These are phyloP conservation scores for Entelexis paramagnoliae DNA, from an alignment of 1,139 yeast genomes.

Conservation along the genomic window DNA sequence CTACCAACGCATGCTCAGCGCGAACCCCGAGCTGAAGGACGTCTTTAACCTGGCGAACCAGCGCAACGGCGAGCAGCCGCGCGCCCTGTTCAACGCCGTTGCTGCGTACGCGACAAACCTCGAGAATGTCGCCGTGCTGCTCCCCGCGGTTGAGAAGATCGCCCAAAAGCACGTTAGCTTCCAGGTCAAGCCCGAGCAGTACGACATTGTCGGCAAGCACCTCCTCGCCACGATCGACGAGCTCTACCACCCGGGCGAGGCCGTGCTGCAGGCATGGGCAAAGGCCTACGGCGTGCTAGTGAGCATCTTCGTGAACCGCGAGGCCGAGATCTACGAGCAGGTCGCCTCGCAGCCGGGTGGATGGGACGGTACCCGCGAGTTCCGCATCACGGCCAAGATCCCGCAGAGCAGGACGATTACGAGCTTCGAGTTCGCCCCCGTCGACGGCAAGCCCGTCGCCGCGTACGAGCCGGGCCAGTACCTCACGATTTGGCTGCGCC, in stretches of 20 bases:
- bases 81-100: background rate
- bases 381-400: background rate
- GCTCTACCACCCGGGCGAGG: background rate
- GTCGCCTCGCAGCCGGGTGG: background rate
- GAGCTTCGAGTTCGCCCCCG: slow-evolving; percentile 4
- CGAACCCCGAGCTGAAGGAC: slow-evolving; percentile 1
- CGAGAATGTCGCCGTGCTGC: background rate
- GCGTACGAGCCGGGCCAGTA: slow-evolving; percentile 5
- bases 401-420: background rate
- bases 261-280: slow-evolving; percentile 2
- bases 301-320: background rate
- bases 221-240: background rate
- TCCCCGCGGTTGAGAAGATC: slow-evolving; percentile 2
- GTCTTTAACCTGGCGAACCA: slow-evolving; percentile 2
- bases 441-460: slow-evolving; percentile 4
- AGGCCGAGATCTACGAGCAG: background rate
- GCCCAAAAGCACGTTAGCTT: slow-evolving; percentile 6
- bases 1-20: slow-evolving; percentile 1
- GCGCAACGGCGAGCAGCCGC: background rate
- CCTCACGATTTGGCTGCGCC: background rate
- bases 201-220: background rate
- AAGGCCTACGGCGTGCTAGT: slow-evolving; percentile 1
- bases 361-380: background rate
- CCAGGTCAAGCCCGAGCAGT: slow-evolving; percentile 1
- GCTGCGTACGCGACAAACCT: background rate